Evolutionary conservation across 495 filamentous ascomycete species (phyloP).

Genomic region (Lasiosphaeria ovina): DNA sequence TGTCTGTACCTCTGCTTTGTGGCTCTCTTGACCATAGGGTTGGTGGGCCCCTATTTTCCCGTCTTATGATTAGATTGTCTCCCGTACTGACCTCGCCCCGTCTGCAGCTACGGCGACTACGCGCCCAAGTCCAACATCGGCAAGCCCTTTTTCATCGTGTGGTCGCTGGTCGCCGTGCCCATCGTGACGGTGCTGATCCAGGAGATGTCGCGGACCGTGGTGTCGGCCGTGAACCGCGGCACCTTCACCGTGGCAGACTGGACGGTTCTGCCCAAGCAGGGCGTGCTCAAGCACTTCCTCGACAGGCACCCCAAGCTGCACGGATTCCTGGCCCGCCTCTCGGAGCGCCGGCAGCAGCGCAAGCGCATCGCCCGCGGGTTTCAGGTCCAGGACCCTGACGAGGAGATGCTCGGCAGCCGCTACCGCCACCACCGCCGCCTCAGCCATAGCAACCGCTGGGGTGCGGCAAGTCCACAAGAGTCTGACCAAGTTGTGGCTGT

Average conservation of each 20-base stretch:
- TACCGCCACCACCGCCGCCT: background rate
- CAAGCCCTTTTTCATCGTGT: slow-evolving; percentile 76
- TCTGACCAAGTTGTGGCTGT: no score
- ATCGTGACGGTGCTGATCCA: slow-evolving; percentile 73
- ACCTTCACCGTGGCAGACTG: slow-evolving; percentile 64
- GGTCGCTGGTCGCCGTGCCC: slow-evolving; percentile 74
- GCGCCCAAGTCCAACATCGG: slow-evolving; percentile 63
- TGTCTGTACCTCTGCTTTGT: slow-evolving; percentile 74
- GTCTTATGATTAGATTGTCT: background rate
- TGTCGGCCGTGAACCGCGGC: slow-evolving; percentile 59
- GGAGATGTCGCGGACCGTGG: slow-evolving; percentile 66
- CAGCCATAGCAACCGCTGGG: background rate
- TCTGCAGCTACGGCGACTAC: slow-evolving; percentile 61
- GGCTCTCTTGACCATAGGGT: slow-evolving; percentile 69
- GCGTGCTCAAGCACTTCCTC: slow-evolving; percentile 34
- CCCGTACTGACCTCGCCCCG: background rate
- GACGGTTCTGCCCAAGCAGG: slow-evolving; percentile 60
- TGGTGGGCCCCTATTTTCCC: background rate
- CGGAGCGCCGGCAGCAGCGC: slow-evolving; percentile 17
- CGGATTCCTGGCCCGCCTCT: slow-evolving; percentile 17
- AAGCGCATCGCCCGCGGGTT: slow-evolving; percentile 28
- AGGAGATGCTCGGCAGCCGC: slow-evolving; percentile 30
- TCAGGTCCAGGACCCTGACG: slow-evolving; percentile 33
- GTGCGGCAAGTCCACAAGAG: no score
- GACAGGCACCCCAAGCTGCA: slow-evolving; percentile 31